Percentiles rank a stretch among this genome's conserved stretches.
These are phyloP conservation scores for Penicillium sp. DNA, from an alignment of 2,329 filamentous ascomycete genomes.

Conservation along the genomic window DNA sequence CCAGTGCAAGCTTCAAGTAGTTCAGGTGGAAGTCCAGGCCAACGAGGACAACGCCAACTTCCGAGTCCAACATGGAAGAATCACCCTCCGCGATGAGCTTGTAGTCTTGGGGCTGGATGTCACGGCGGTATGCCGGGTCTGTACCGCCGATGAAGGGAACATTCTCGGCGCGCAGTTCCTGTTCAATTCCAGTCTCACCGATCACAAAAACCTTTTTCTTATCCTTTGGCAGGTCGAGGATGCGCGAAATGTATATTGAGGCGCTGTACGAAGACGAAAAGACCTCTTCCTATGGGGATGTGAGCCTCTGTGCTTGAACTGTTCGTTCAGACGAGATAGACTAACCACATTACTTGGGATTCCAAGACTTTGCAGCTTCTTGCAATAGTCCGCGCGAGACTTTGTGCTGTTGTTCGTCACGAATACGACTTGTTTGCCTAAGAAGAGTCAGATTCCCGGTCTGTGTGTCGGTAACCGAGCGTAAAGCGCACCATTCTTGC, in stretches of 20 bases:
- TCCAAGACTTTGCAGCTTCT: conserved; percentile 78
- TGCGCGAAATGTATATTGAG: conserved; percentile 91
- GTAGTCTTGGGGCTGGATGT: conserved; percentile 80
- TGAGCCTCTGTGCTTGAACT: not conserved
- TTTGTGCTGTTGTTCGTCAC: conserved; percentile 99
- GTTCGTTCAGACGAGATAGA: not conserved
- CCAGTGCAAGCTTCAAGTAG: conserved; percentile 85
- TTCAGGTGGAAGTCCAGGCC: conserved; percentile 94
- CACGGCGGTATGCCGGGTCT: conserved; percentile 71
- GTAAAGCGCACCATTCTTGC: conserved; percentile 64
- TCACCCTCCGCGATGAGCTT: conserved; percentile 67
- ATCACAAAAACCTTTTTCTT: conserved; percentile 94
- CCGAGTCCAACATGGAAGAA: conserved; percentile 72
- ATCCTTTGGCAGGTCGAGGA: conserved; percentile 72
- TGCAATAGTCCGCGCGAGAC: conserved; percentile 85
- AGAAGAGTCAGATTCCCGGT: conserved; percentile 4
- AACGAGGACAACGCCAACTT: conserved; percentile 84
- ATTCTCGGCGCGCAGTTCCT: conserved; percentile 77
- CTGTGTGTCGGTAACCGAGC: not conserved
- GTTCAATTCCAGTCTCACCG: conserved; percentile 86
- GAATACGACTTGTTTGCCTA: conserved; percentile 89
- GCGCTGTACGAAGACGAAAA: conserved; percentile 95
- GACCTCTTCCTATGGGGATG: conserved; percentile 68
- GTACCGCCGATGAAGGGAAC: conserved; percentile 83
- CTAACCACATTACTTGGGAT: conserved; percentile 69